Conservation (phyloP, 768 basidiomycete genomes). For the Dioszegia crocea region DNA sequence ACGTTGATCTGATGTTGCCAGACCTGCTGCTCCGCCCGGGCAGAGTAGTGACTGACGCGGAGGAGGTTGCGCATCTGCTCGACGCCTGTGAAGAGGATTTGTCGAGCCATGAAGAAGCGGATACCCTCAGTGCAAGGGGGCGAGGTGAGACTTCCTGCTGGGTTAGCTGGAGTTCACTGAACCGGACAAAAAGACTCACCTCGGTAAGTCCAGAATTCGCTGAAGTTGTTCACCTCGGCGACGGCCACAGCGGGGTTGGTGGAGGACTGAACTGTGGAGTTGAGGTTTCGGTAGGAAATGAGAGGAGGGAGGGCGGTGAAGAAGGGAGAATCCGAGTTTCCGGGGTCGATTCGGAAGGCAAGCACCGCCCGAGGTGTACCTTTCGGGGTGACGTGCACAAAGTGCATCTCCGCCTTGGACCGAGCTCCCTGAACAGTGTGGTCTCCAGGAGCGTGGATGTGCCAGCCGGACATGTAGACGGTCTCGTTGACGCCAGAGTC, state of each 20-base stretch:
- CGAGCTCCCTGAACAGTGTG: conserved; percentile 24
- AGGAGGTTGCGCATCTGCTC: conserved; percentile 25
- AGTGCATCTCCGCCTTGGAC: conserved; percentile 26
- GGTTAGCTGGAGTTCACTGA: too few relatives aligned
- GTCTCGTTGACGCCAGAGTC: conserved; percentile 24
- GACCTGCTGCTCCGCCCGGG: conserved; percentile 24
- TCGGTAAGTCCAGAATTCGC: conserved; percentile 29
- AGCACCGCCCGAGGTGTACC: conserved; percentile 22
- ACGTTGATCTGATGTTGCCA: conserved; percentile 33
- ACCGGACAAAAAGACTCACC: not conserved
- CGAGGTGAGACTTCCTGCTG: conserved; percentile 18
- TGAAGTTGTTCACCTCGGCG: conserved; percentile 12
- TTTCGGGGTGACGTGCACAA: conserved; percentile 18
- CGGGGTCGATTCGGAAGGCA: conserved; percentile 27
- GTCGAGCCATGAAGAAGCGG: conserved; percentile 30
- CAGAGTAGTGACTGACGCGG: conserved; percentile 16
- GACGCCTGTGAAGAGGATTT: conserved; percentile 25
- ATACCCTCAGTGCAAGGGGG: conserved; percentile 33
- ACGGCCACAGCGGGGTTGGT: conserved; percentile 12
- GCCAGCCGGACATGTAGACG: conserved; percentile 29
- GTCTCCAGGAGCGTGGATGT: conserved; percentile 26
- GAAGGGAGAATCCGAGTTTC: conserved; percentile 19
- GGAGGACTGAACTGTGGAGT: conserved; percentile 2
- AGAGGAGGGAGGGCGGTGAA: conserved; percentile 12
- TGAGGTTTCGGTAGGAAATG: conserved; percentile 15